Conservation (phyloP, 2,329 filamentous ascomycete species). For the Madurella mycetomatis region DNA sequence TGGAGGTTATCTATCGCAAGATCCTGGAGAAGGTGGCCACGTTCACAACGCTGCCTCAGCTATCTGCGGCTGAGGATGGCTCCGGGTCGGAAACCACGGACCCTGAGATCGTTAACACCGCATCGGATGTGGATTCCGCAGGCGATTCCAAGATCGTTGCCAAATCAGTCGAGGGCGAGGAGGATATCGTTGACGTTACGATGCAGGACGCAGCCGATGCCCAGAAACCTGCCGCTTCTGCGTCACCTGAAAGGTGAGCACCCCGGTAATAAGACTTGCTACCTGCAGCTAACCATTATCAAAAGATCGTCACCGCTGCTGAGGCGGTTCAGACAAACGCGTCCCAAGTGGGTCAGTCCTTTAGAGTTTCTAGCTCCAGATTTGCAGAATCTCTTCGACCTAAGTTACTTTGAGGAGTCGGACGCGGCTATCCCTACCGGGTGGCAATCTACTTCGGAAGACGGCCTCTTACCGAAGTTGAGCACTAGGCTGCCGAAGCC, state of each 20-base stretch:
- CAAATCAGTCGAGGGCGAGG: slow-evolving; percentile 79
- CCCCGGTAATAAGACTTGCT: not conserved
- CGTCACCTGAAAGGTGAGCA: slow-evolving; percentile 29
- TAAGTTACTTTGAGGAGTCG: slow-evolving; percentile 60
- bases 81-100: slow-evolving; percentile 53
- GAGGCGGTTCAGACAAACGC: slow-evolving; percentile 45
- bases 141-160: slow-evolving; percentile 68
- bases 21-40: slow-evolving; percentile 70
- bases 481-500: slow-evolving; percentile 43
- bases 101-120: slow-evolving; percentile 63
- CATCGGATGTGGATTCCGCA: slow-evolving; percentile 61
- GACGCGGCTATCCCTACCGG: slow-evolving; percentile 64
- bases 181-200: slow-evolving; percentile 84
- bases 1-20: slow-evolving; percentile 75
- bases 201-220: slow-evolving; percentile 61
- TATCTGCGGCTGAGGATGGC: slow-evolving; percentile 48
- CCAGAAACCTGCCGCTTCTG: slow-evolving; percentile 24
- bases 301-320: slow-evolving; percentile 31
- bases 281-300: not conserved
- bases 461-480: slow-evolving; percentile 52
- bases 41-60: slow-evolving; percentile 66
- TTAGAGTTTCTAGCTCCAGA: slow-evolving; percentile 55
- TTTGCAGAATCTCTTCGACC: slow-evolving; percentile 69
- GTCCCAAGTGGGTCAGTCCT: slow-evolving; percentile 51
- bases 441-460: slow-evolving; percentile 59